Evolutionary conservation across 140 eudicot genomes (phyloP).

Genomic region (Oenanthe javanica): DNA sequence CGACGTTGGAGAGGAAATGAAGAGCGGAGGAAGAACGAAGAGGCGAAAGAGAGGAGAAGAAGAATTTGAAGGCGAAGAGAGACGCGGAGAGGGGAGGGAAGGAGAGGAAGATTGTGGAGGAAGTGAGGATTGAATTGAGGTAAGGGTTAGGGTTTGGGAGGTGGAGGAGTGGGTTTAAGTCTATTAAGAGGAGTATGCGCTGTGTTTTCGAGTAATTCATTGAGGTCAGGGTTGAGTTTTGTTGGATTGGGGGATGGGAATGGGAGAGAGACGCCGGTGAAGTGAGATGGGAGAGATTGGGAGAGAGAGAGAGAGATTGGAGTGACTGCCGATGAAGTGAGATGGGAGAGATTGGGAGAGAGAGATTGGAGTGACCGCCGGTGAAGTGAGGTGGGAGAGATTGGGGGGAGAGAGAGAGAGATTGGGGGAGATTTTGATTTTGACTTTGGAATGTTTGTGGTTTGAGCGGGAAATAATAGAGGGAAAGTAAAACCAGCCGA

Average conservation of each 20-base stretch:
- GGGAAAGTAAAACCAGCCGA: neutral
- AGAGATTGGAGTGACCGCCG: neutral
- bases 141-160: conserved; percentile 38
- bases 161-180: conserved; percentile 52
- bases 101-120: conserved; percentile 42
- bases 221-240: conserved; percentile 3
- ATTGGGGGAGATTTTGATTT: conserved; percentile 4
- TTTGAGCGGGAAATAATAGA: neutral
- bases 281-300: neutral
- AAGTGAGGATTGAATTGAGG: conserved; percentile 41
- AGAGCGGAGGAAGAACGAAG: conserved; percentile 56
- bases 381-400: neutral
- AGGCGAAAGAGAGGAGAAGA: conserved; percentile 75
- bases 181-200: conserved; percentile 58
- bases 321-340: neutral
- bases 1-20: conserved; percentile 29
- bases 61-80: conserved; percentile 66
- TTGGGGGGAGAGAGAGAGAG: neutral
- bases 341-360: neutral
- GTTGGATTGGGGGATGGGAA: conserved; percentile 13
- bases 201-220: conserved; percentile 51
- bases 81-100: conserved; percentile 44
- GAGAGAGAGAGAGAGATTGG: no score
- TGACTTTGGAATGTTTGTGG: neutral
- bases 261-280: no score